phyloP scores from a whole-genome alignment of 352 stramenopile species.

The Ochromonadaceae sp. region DNA sequence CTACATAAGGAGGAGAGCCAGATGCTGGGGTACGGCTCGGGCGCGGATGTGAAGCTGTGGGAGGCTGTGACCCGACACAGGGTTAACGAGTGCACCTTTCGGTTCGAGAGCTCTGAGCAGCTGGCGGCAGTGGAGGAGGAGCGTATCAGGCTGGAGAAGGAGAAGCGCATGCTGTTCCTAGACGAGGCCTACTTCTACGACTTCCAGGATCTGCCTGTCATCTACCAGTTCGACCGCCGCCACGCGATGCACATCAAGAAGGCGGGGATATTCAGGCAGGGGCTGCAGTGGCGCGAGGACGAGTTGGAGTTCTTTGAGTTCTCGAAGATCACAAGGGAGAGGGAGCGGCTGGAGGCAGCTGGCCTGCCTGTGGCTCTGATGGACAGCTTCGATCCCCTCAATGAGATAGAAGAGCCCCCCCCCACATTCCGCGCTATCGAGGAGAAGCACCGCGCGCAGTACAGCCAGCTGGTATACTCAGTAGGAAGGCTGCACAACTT shows the following conservation, averaged over 20 bases:
- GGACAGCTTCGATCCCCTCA: neutral
- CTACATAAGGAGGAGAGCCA: conserved; percentile 12
- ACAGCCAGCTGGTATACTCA: neutral
- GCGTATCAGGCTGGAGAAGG: conserved; percentile 9
- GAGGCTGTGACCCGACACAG: neutral
- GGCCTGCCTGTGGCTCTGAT: neutral
- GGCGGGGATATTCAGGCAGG: conserved; percentile 5
- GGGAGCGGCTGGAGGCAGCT: neutral
- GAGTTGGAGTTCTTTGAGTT: neutral
- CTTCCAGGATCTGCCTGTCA: neutral
- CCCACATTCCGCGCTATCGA: neutral
- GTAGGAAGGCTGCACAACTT: conserved; percentile 11
- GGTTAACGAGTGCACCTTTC: neutral
- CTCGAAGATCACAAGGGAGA: neutral
- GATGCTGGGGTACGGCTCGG: conserved; percentile 4
- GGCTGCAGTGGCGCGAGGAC: conserved; percentile 8
- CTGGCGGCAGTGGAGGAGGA: neutral
- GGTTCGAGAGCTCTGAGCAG: neutral
- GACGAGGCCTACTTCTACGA: conserved; percentile 15
- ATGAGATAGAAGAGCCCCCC: conserved; percentile 2
- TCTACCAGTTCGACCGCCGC: conserved; percentile 10
- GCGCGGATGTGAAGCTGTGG: neutral
- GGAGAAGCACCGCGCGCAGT: conserved; percentile 1
- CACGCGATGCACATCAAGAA: neutral
- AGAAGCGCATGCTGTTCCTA: neutral